A percentile compares a stretch with the other conserved stretches of the same genome.
These are phyloP conservation scores for Haberlea rhodopensis DNA, from an alignment of 257 asterid genomes.

Conservation along the genomic window DNA sequence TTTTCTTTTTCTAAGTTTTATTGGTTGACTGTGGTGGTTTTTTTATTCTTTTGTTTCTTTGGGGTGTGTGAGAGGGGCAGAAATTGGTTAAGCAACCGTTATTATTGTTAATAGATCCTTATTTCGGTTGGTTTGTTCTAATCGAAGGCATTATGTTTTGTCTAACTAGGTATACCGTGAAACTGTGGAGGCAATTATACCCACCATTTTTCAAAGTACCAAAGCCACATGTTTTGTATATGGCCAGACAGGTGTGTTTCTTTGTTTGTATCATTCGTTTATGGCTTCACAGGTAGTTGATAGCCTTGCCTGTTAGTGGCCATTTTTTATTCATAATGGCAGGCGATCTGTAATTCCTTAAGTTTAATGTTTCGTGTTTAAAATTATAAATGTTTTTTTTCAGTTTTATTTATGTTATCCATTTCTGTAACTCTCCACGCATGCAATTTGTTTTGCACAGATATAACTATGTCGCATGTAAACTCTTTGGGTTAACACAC, in stretches of 20 bases:
- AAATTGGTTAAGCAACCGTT: background rate
- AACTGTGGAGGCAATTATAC: slow-evolving; percentile 95
- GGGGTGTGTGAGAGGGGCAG: background rate
- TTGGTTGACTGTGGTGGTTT: background rate
- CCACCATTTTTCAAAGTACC: slow-evolving; percentile 87
- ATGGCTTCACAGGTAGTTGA: slow-evolving; percentile 1
- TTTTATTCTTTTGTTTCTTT: background rate
- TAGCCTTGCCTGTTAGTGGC: slow-evolving; percentile 3
- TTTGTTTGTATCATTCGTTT: slow-evolving; percentile 11
- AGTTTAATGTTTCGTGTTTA: no score
- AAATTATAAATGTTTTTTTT: no score
- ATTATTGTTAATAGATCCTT: background rate
- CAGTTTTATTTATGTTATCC: background rate
- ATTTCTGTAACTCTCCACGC: no score
- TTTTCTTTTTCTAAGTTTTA: background rate
- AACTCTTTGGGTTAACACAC: no score
- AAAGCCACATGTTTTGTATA: slow-evolving; percentile 97
- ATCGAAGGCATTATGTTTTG: slow-evolving; percentile 21
- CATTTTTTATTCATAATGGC: background rate
- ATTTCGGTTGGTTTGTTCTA: slow-evolving; percentile 21
- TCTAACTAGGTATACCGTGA: slow-evolving; percentile 72
- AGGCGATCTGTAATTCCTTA: background rate
- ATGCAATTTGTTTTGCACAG: no score
- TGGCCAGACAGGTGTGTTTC: slow-evolving; percentile 87
- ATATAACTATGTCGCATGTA: no score